A percentile compares a stretch with the other conserved stretches of the same genome.
phyloP scores from a whole-genome alignment of 2,329 filamentous ascomycete genomes.

The Teratosphaeria nubilosa region DNA sequence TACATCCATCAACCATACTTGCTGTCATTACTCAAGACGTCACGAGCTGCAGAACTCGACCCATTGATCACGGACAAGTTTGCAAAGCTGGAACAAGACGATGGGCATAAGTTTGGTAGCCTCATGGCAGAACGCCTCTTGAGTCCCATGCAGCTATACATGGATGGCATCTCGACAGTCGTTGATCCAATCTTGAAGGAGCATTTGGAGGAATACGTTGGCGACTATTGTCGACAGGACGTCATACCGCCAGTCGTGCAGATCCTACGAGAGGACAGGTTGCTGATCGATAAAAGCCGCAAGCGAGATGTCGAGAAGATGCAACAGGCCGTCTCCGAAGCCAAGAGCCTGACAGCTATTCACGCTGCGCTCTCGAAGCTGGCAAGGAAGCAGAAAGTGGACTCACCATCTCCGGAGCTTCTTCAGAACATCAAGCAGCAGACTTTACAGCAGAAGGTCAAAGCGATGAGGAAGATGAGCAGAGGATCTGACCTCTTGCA shows the following conservation, averaged over 20 bases:
- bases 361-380: constrained; percentile 15
- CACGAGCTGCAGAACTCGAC: background rate
- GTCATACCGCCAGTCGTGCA: constrained; percentile 11
- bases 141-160: constrained; percentile 19
- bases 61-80: constrained; percentile 1
- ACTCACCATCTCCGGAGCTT: constrained; percentile 7
- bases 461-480: constrained; percentile 16
- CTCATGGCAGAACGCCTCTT: constrained; percentile 14
- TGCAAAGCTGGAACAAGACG: constrained; percentile 8
- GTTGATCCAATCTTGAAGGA: constrained; percentile 16
- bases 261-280: constrained; percentile 8
- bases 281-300: constrained; percentile 11
- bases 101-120: constrained; percentile 6
- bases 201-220: constrained; percentile 18
- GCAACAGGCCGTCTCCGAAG: constrained; percentile 11
- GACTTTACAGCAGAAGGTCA: constrained; percentile 13
- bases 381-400: constrained; percentile 18
- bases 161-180: constrained; percentile 14
- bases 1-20: background rate
- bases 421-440: constrained; percentile 12
- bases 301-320: constrained; percentile 20
- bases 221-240: constrained; percentile 17
- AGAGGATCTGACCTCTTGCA: constrained; percentile 24
- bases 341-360: constrained; percentile 15
- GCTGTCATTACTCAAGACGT: background rate